Conservation (phyloP, 192 early-diverging fungal species). For the Chytriomyces hyalinus region DNA sequence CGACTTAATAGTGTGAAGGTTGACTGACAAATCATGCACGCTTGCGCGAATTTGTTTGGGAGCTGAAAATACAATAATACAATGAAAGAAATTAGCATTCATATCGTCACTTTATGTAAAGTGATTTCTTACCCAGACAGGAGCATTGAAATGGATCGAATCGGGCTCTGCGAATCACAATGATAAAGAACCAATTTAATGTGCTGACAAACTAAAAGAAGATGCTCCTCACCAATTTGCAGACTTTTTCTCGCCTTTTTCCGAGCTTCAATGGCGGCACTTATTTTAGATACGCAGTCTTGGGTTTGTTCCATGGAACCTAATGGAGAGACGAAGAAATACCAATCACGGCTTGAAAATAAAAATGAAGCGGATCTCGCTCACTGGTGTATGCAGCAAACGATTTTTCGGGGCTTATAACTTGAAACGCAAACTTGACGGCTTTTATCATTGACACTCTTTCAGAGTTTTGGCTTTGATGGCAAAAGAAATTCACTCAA, state of each 20-base stretch:
- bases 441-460: constrained; percentile 46
- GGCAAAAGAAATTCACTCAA: not conserved
- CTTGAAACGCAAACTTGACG: constrained; percentile 72
- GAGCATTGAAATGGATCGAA: constrained; percentile 24
- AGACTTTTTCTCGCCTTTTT: constrained; percentile 64
- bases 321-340: no score
- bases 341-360: no score
- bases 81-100: constrained; percentile 8
- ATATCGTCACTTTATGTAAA: not conserved
- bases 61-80: constrained; percentile 76
- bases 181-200: no score
- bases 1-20: constrained; percentile 72
- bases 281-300: constrained; percentile 70
- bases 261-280: constrained; percentile 55
- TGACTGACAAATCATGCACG: constrained; percentile 75
- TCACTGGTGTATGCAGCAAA: constrained; percentile 71
- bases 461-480: constrained; percentile 9
- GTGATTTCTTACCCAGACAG: constrained; percentile 3
- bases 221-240: constrained; percentile 53
- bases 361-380: no score
- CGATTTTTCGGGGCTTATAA: constrained; percentile 80
- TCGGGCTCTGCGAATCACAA: constrained; percentile 28
- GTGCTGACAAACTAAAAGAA: no score
- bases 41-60: constrained; percentile 68
- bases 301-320: constrained; percentile 56